Percentiles rank a stretch among this genome's conserved stretches.
phyloP scores from a whole-genome alignment of 441 rosid genomes.

The Gossypium schwendimanii region DNA sequence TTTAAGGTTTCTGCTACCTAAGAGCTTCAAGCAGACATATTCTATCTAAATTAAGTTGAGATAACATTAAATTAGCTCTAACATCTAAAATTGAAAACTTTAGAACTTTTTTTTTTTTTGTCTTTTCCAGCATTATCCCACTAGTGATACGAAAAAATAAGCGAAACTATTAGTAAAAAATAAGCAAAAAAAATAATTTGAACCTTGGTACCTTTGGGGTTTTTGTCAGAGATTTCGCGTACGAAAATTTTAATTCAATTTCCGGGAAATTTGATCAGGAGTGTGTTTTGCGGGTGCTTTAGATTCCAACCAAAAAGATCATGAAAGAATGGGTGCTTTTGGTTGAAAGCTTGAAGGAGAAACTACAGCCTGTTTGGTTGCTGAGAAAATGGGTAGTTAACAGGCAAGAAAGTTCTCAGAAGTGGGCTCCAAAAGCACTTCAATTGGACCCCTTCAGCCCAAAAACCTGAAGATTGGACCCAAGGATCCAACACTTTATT shows the following conservation, averaged over 20 bases:
- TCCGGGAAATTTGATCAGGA: not conserved
- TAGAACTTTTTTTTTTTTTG: not conserved
- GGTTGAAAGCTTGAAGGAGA: not conserved
- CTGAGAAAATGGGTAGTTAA: not conserved
- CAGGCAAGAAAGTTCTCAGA: not conserved
- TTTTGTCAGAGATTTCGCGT: not conserved
- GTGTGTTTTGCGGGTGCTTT: not conserved
- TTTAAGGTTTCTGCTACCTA: not conserved
- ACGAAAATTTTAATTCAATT: constrained; percentile 2
- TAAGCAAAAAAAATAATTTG: not conserved
- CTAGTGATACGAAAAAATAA: not conserved
- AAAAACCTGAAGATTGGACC: too few relatives aligned
- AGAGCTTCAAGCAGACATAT: not conserved
- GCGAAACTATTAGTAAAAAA: not conserved
- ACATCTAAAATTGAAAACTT: not conserved
- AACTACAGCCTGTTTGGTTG: not conserved
- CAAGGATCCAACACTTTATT: not conserved
- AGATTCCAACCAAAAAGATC: not conserved
- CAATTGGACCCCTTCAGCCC: not conserved
- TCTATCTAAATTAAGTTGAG: constrained; percentile 1
- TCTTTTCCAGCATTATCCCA: not conserved
- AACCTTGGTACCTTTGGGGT: not conserved
- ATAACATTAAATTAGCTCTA: not conserved
- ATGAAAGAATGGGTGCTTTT: not conserved
- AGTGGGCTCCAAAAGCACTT: not conserved